A percentile compares a stretch with the other conserved stretches of the same genome.
Conservation (phyloP, 306 rosid genomes). For the Urtica urens region DNA sequence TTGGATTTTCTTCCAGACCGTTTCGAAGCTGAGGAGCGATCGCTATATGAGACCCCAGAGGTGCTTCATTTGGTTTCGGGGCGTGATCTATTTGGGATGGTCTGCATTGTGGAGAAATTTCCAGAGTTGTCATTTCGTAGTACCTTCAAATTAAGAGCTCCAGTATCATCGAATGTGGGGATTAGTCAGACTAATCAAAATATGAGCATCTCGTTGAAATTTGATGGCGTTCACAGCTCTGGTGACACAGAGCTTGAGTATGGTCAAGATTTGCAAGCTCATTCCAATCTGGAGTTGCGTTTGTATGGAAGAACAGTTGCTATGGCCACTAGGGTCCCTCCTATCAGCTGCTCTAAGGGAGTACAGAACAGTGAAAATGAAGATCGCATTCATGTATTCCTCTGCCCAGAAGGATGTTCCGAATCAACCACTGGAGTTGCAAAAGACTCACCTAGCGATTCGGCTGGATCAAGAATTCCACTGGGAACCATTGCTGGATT, state of each 20-base stretch:
- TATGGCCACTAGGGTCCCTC: conserved; percentile 53
- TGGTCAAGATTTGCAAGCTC: conserved; percentile 42
- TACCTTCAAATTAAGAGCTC: conserved; percentile 36
- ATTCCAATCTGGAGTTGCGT: conserved; percentile 69
- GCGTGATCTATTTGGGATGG: conserved; percentile 90
- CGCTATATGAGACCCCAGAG: conserved; percentile 72
- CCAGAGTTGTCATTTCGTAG: conserved; percentile 37
- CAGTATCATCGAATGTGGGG: conserved; percentile 25
- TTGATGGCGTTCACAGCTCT: conserved; percentile 20
- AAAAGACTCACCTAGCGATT: conserved; percentile 21
- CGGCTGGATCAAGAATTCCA: conserved; percentile 36
- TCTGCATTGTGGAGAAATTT: conserved; percentile 39
- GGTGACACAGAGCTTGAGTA: conserved; percentile 18
- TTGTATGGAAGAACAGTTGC: conserved; percentile 75
- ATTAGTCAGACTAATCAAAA: conserved; percentile 23
- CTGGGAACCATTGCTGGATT: conserved; percentile 82
- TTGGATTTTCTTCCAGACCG: conserved; percentile 74
- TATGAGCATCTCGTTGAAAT: conserved; percentile 18
- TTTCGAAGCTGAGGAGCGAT: conserved; percentile 98
- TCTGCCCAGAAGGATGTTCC: conserved; percentile 33
- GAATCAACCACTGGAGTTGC: conserved; percentile 16
- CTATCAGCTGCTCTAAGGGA: conserved; percentile 27
- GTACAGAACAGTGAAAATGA: conserved; percentile 32
- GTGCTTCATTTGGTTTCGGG: conserved; percentile 92
- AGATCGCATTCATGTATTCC: conserved; percentile 69